Conservation (phyloP, 2,329 filamentous ascomycete species). For the Fusarium phyllophilum region DNA sequence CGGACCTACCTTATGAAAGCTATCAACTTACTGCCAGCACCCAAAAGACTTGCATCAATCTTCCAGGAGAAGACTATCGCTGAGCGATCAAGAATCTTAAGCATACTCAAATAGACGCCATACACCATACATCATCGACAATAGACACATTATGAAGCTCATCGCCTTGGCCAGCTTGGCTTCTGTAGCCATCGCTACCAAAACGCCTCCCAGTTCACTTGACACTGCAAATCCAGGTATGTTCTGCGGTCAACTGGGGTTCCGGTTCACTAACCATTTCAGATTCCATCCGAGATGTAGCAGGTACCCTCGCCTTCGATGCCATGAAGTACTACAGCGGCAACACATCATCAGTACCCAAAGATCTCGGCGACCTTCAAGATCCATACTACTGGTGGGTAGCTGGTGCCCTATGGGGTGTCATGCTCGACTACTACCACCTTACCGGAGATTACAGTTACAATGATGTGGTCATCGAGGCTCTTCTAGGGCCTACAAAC, state of each 20-base stretch:
- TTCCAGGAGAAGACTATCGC: slow-evolving; percentile 24
- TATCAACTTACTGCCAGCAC: not conserved
- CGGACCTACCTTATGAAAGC: not conserved
- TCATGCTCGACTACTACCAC: slow-evolving; percentile 75
- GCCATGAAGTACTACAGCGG: slow-evolving; percentile 73
- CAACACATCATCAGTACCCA: slow-evolving; percentile 63
- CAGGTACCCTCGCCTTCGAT: slow-evolving; percentile 68
- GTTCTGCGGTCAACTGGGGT: not conserved
- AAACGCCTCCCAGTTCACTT: slow-evolving; percentile 32
- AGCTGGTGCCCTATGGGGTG: slow-evolving; percentile 72
- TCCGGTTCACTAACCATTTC: slow-evolving; percentile 15
- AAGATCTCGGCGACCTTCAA: slow-evolving; percentile 70
- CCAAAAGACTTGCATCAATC: not conserved
- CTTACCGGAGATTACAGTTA: slow-evolving; percentile 72
- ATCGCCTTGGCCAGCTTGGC: slow-evolving; percentile 24
- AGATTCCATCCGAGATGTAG: slow-evolving; percentile 71
- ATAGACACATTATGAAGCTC: slow-evolving; percentile 30
- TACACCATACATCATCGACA: not conserved
- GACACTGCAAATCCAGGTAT: slow-evolving; percentile 33
- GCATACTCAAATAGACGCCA: not conserved
- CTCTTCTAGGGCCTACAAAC: slow-evolving; percentile 65
- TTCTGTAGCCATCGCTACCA: slow-evolving; percentile 27
- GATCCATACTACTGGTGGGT: slow-evolving; percentile 77
- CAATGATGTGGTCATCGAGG: slow-evolving; percentile 68
- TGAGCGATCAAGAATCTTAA: slow-evolving; percentile 8